Conservation (phyloP, 139 green algal genomes). For the Dunaliella primolecta region DNA sequence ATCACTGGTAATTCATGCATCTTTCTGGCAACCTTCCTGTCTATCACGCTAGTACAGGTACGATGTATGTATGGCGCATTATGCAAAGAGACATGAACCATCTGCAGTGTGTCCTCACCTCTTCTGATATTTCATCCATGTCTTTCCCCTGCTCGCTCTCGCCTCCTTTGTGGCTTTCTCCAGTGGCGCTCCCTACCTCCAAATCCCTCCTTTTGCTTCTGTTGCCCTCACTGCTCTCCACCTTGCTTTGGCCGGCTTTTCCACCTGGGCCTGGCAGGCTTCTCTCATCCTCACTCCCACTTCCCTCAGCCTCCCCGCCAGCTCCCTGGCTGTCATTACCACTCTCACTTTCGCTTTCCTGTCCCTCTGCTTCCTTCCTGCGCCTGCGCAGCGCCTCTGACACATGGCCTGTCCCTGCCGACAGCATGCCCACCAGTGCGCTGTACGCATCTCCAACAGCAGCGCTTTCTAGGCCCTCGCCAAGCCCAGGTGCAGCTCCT, state of each 20-base stretch:
- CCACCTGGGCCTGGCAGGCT: no score
- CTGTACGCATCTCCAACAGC: constrained; percentile 20
- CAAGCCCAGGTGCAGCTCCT: constrained; percentile 22
- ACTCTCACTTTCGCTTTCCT: background rate
- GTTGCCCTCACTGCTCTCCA: no score
- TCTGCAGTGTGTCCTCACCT: no score
- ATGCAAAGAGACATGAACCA: no score
- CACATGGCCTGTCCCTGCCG: background rate
- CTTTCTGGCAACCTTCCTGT: no score
- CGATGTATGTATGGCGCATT: no score
- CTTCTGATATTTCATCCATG: background rate
- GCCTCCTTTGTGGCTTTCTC: background rate
- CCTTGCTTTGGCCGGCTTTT: no score
- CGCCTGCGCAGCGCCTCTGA: background rate
- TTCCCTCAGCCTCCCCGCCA: no score
- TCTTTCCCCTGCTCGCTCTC: background rate
- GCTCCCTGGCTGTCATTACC: background rate
- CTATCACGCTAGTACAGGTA: no score
- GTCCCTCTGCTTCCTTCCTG: background rate
- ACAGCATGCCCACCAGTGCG: constrained; percentile 25
- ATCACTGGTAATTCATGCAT: no score
- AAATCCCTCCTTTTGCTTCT: no score
- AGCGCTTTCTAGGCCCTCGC: background rate
- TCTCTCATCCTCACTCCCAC: background rate
- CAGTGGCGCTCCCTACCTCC: no score